phyloP scores from a whole-genome alignment of 768 basidiomycete genomes.

The Leccinum barrowsii region DNA sequence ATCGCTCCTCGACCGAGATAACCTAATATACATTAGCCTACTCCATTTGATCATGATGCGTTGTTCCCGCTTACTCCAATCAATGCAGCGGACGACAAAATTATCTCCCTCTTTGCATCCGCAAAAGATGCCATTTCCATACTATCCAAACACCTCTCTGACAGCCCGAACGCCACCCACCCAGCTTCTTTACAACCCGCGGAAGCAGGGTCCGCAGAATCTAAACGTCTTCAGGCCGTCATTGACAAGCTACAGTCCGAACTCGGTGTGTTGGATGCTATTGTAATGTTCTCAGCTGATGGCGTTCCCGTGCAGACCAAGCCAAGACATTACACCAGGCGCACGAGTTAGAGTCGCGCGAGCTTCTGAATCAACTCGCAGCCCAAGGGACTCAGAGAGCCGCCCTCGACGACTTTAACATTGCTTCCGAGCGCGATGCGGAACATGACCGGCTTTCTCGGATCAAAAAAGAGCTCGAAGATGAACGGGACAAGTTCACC shows the following conservation, averaged over 20 bases:
- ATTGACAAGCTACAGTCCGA: slow-evolving; percentile 53
- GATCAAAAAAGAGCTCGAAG: slow-evolving; percentile 55
- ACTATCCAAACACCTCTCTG: slow-evolving; percentile 27
- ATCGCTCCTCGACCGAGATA: background rate
- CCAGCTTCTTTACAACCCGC: slow-evolving; percentile 15
- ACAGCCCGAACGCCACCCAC: slow-evolving; percentile 9
- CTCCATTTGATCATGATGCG: slow-evolving; percentile 42
- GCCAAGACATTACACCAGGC: slow-evolving; percentile 44
- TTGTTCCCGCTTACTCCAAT: slow-evolving; percentile 55
- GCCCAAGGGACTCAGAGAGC: slow-evolving; percentile 35
- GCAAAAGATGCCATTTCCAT: slow-evolving; percentile 37
- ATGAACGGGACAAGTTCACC: slow-evolving; percentile 61
- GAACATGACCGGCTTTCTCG: slow-evolving; percentile 52
- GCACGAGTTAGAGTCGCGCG: slow-evolving; percentile 45
- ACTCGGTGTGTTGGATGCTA: slow-evolving; percentile 43
- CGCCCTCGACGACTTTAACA: slow-evolving; percentile 45
- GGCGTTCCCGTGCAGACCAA: slow-evolving; percentile 33
- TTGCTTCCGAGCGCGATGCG: slow-evolving; percentile 48
- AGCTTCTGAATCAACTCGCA: slow-evolving; percentile 53
- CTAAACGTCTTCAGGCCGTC: slow-evolving; percentile 46
- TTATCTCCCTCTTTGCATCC: slow-evolving; percentile 41
- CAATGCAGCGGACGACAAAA: slow-evolving; percentile 45
- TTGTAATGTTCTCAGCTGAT: slow-evolving; percentile 8
- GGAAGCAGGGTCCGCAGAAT: slow-evolving; percentile 38
- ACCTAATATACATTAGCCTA: slow-evolving; percentile 35